Base-by-base conservation (phyloP, 108 stramenopile species). In the Licmophora abbreviata region DNA sequence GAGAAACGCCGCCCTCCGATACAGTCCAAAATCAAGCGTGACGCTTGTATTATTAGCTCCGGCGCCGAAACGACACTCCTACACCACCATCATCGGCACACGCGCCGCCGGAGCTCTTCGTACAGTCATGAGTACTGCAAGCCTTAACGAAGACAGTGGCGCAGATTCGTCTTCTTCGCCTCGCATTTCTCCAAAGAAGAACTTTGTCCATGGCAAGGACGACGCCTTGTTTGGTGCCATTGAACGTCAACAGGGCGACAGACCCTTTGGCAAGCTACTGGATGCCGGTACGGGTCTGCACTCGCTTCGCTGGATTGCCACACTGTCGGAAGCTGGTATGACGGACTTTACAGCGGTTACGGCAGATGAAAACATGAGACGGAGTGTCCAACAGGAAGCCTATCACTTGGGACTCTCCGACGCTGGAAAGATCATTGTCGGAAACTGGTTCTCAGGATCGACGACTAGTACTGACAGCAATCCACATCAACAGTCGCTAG, bases 251-350 rank as follows among this genome's bases (percentile, higher is more conserved):
- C 92, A 93, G 40, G 65, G 61, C 3, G 63, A 63, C 14, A 58
- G 49, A 14, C 67, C 69, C 28, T 87, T 89, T 68, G 93, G 93
- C 4, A 36, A 51, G 4, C 71, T 95, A 24, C 52, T 97, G 25
- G 96, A 97, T 63, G 91, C 93, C 0, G 96, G 96, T 2, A 97
- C 96, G 0, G 96, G 96, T 12, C 41, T 68, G 48, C 94, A 97
- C 67, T 89, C 87, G 11, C 45, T 97, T 2, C 81, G 92, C 24
- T 97, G 96, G 96, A 81, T 95, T 25, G 88, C 87, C 1, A 85
- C 83, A 3, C 43, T 74, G 9, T 29, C 88, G 29, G 38, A 66
- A 3, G 48, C 64, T 29, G 59, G 66, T 21, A 81, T 93, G 68
- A 63, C 72, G 29, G 35, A 44, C 1, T 91, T 69, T 40, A 74